phyloP scores from a whole-genome alignment of 495 filamentous ascomycete genomes.

The Rhizodiscina lignyota region DNA sequence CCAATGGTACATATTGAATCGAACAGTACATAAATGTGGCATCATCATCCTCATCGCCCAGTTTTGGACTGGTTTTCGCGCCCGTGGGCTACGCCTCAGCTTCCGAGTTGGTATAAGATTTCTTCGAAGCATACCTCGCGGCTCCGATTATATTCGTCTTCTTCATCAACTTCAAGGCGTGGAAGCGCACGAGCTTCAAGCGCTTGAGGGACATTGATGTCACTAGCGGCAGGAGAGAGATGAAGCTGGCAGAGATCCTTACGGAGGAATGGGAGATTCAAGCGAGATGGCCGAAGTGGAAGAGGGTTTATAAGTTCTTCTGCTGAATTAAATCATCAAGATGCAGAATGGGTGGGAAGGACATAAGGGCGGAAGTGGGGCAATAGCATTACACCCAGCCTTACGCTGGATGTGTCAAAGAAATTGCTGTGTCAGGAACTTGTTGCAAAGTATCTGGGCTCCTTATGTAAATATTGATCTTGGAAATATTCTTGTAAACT shows the following conservation, averaged over 20 bases:
- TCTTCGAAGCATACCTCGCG: constrained; percentile 14
- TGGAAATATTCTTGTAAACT: too few species aligned
- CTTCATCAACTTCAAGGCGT: constrained; percentile 11
- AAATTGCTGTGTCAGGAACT: too few species aligned
- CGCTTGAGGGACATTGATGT: constrained; percentile 11
- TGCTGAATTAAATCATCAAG: too few species aligned
- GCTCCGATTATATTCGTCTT: constrained; percentile 11
- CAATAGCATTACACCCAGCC: too few species aligned
- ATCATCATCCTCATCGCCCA: constrained; percentile 16
- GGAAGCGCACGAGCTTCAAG: constrained; percentile 12
- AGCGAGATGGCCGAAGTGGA: constrained; percentile 14
- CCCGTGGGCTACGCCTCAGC: constrained; percentile 13
- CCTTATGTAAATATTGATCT: too few species aligned
- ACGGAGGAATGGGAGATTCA: constrained; percentile 13
- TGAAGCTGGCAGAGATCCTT: constrained; percentile 12
- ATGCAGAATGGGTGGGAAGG: too few species aligned
- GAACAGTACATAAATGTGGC: too few species aligned
- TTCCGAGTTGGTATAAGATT: constrained; percentile 9
- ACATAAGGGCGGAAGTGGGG: too few species aligned
- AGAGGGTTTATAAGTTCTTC: constrained; percentile 14
- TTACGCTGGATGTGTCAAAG: too few species aligned
- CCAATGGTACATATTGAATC: too few species aligned
- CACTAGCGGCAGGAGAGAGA: constrained; percentile 12
- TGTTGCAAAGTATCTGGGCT: too few species aligned
- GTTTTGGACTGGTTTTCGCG: constrained; percentile 17